Evolutionary conservation across 768 basidiomycete species (phyloP).

Genomic region (Tricholoma hemisulphureum): DNA sequence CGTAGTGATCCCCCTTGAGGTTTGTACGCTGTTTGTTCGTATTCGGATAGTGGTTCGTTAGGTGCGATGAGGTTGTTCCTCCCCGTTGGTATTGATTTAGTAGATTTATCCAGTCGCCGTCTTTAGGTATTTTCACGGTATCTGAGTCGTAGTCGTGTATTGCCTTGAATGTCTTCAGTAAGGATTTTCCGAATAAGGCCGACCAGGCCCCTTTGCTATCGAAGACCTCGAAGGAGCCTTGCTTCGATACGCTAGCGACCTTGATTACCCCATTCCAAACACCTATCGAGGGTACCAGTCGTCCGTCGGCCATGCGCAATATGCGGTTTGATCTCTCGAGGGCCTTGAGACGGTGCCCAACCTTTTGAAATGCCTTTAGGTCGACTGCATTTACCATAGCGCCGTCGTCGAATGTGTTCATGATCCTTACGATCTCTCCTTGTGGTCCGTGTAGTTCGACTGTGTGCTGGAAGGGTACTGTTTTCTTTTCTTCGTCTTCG

Average conservation of each 20-base stretch:
- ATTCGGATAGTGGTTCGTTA: too few species aligned
- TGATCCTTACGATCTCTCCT: background rate
- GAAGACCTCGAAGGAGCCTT: constrained; percentile 23
- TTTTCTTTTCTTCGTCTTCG: too few species aligned
- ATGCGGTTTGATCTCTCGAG: background rate
- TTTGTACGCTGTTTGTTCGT: too few species aligned
- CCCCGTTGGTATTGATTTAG: background rate
- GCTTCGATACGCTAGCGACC: background rate
- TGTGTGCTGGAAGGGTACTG: constrained; percentile 4
- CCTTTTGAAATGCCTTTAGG: too few species aligned
- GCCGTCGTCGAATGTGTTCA: constrained; percentile 19
- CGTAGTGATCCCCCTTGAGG: too few species aligned
- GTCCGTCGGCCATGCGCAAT: constrained; percentile 26
- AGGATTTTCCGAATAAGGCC: too few species aligned
- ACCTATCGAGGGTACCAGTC: constrained; percentile 4
- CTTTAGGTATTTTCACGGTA: constrained; percentile 3
- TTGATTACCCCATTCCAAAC: constrained; percentile 4
- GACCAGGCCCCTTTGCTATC: constrained; percentile 26
- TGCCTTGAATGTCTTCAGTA: constrained; percentile 17
- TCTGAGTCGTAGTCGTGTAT: constrained; percentile 24
- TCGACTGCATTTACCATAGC: constrained; percentile 24
- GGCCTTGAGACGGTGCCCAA: background rate
- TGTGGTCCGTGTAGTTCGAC: background rate
- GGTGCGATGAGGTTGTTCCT: background rate
- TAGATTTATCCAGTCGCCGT: too few species aligned